phyloP scores from a whole-genome alignment of 148 eudicot genomes.

The Vaccinium darrowii region DNA sequence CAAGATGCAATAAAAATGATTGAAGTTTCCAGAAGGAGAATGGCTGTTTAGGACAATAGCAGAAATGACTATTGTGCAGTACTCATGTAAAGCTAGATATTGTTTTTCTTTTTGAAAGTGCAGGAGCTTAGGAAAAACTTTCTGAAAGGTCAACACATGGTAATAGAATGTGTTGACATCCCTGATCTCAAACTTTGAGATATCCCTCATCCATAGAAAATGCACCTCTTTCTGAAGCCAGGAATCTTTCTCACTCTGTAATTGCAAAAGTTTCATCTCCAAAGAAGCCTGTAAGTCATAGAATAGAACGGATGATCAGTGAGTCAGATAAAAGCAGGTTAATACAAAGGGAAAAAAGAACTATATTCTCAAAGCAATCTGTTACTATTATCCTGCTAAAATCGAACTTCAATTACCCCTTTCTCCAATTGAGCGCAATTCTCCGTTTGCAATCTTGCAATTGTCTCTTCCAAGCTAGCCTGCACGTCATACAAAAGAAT shows the following conservation, averaged over 20 bases:
- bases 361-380: background rate
- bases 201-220: background rate
- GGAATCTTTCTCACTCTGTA: constrained; percentile 52
- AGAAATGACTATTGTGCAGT: background rate
- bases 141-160: background rate
- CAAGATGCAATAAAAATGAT: background rate
- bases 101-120: background rate
- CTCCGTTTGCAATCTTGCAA: constrained; percentile 15
- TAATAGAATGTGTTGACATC: background rate
- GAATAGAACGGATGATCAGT: background rate
- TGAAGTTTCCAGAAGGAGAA: background rate
- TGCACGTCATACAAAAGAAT: constrained; percentile 6
- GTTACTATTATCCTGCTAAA: background rate
- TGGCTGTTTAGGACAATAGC: background rate
- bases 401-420: constrained; percentile 19
- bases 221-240: constrained; percentile 77
- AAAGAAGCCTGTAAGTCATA: constrained; percentile 45
- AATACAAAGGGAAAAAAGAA: background rate
- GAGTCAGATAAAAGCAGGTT: background rate
- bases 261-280: constrained; percentile 42
- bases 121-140: background rate
- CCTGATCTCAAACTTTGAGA: background rate
- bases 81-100: background rate
- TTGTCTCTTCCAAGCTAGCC: constrained; percentile 20
- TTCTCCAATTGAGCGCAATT: constrained; percentile 20